Evolutionary conservation across 2,329 filamentous ascomycete species (phyloP), one percentile per base, ranked within the genome.

Genomic region (Botrytis byssoidea): DNA sequence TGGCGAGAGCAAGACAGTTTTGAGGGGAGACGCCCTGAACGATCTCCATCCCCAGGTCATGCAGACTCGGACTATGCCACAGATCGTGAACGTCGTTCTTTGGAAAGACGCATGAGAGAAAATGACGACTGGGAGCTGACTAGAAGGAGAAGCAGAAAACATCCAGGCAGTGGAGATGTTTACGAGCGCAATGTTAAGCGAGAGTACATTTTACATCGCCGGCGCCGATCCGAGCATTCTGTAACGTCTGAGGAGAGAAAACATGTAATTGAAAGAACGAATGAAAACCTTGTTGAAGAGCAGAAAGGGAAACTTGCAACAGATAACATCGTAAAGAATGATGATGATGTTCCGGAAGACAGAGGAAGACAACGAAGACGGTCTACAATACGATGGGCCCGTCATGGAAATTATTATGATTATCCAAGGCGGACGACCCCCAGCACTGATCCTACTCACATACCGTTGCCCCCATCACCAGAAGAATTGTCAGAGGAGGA

Each of bases 391-490:
- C 44, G 10, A 48, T 10, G 8, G 48, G 32, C 2, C 4, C 22
- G 9, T 20, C 44, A 12, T 67, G 44, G 22, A 51, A 29, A 32
- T 10, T 37, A 67, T 67, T 20, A 67, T 67, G 35, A 22, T 35
- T 51, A 67, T 22, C 14, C 32, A n/a, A 48, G 44, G 29, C 25
- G 59, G 3, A 2, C 18, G 51, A 9, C 22, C 1, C 7, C 20
- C 1, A 25, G 29, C 22, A 25, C 18, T 18, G 61, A 35, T n/a
- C 46, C 44, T 10, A 46, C 29, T 44, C 1, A 66, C 12, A 25
- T 72, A n/a, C 46, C 70, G 35, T 20, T 67, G 22, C 46, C 70
- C 20, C 70, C 35, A 44, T 72, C 70, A 8, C 48, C 46, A 44
- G n/a, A 32, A 72, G 32, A 46, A 18, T 16, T 4, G n/a, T 22